These are phyloP conservation scores for Taphrina flavorubra DNA, from an alignment of 1,139 yeast genomes.

Conservation along the genomic window DNA sequence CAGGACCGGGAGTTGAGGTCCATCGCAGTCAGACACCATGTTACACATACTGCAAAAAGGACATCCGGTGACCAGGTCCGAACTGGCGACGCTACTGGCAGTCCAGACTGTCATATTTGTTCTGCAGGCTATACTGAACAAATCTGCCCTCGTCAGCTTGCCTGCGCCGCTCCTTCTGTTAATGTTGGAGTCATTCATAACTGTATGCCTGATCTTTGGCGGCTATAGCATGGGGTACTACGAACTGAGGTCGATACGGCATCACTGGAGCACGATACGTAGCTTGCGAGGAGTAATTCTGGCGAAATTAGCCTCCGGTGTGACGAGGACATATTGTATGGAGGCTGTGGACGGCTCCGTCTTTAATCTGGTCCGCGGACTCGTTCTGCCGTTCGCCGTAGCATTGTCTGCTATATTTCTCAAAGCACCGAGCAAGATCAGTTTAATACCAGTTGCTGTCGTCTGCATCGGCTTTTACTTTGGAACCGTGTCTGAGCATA, in stretches of 20 bases:
- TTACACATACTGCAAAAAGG: constrained; percentile 28
- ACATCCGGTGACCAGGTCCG: constrained; percentile 20
- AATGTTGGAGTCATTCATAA: constrained; percentile 34
- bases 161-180: constrained; percentile 37
- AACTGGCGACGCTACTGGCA: constrained; percentile 26
- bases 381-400: constrained; percentile 43
- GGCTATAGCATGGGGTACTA: constrained; percentile 25
- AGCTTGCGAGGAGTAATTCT: constrained; percentile 24
- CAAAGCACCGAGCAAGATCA: constrained; percentile 31
- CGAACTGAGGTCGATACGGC: constrained; percentile 19
- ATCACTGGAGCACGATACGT: constrained; percentile 23
- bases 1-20: background rate
- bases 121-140: constrained; percentile 38
- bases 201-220: constrained; percentile 28
- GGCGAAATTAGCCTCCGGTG: constrained; percentile 26
- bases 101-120: constrained; percentile 39
- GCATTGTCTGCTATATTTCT: constrained; percentile 37
- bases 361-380: constrained; percentile 43
- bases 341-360: constrained; percentile 43
- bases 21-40: constrained; percentile 7
- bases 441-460: constrained; percentile 33
- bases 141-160: constrained; percentile 29
- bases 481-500: constrained; percentile 40
- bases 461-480: constrained; percentile 42
- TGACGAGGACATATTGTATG: constrained; percentile 41